Conservation (phyloP, 2,329 filamentous ascomycete genomes). For the Zarea fungicola region DNA sequence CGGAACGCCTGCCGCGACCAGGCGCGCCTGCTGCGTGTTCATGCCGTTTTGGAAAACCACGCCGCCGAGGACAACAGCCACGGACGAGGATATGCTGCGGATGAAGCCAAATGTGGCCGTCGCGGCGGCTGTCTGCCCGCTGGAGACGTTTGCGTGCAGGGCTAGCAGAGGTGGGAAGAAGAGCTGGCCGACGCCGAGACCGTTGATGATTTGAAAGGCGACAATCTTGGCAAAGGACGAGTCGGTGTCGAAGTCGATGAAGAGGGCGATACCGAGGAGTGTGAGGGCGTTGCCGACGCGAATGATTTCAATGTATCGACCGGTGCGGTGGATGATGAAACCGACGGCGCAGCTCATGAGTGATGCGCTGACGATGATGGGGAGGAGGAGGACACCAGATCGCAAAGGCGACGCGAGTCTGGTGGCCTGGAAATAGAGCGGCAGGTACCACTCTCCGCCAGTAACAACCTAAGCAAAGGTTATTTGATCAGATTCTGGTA, state of each 20-base stretch:
- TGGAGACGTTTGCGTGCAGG: constrained; percentile 57
- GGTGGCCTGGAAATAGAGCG: constrained; percentile 68
- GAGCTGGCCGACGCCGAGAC: constrained; percentile 57
- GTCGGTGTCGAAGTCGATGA: constrained; percentile 50
- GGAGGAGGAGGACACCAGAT: constrained; percentile 10
- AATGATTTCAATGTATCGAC: constrained; percentile 53
- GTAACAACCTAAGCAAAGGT: no score
- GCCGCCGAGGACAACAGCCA: constrained; percentile 54
- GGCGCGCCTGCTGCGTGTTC: constrained; percentile 24
- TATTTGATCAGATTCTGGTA: no score
- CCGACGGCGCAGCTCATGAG: constrained; percentile 25
- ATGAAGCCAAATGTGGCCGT: constrained; percentile 58
- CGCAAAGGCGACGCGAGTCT: constrained; percentile 38
- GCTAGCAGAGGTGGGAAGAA: constrained; percentile 59
- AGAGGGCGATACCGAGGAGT: constrained; percentile 53
- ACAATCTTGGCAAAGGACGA: constrained; percentile 43
- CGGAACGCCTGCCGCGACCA: constrained; percentile 3
- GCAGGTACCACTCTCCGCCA: constrained; percentile 63
- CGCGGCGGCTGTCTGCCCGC: constrained; percentile 56
- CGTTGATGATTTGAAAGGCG: constrained; percentile 53
- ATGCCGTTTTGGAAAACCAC: constrained; percentile 34
- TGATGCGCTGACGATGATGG: constrained; percentile 25
- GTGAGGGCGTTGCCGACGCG: constrained; percentile 48
- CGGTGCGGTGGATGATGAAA: constrained; percentile 38
- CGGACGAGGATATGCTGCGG: constrained; percentile 51